phyloP scores from a whole-genome alignment of 2,329 filamentous ascomycete genomes.

The Lasiodiplodia hormozganensis region DNA sequence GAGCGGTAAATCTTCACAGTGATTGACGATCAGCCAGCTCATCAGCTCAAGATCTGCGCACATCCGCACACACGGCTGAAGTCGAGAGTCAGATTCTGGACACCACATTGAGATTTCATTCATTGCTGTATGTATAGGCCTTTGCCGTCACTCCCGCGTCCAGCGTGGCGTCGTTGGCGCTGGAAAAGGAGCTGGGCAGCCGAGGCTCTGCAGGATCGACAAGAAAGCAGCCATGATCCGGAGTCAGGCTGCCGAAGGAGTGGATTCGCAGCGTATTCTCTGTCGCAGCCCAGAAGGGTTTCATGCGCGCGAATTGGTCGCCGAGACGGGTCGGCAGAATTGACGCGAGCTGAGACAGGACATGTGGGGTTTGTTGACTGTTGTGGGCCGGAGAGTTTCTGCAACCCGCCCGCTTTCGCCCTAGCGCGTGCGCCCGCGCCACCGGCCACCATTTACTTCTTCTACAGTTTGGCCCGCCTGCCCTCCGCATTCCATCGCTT shows the following conservation, averaged over 20 bases:
- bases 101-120: not conserved
- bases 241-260: not conserved
- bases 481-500: slow-evolving; percentile 56
- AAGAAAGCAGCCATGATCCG: not conserved
- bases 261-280: not conserved
- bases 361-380: not conserved
- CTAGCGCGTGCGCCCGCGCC: not conserved
- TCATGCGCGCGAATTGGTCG: not conserved
- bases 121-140: not conserved
- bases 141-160: not conserved
- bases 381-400: not conserved
- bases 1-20: not conserved
- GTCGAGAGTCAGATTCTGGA: not conserved
- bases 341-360: slow-evolving; percentile 4
- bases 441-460: not conserved
- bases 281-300: not conserved
- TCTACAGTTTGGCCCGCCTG: slow-evolving; percentile 17
- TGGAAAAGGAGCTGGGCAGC: not conserved
- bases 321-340: not conserved
- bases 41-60: slow-evolving; percentile 17
- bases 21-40: slow-evolving; percentile 25
- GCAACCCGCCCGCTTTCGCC: not conserved
- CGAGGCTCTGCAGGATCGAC: not conserved
- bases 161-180: not conserved
- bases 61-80: not conserved